Base-by-base conservation (phyloP, 306 rosid genomes). In the Vicia faba region DNA sequence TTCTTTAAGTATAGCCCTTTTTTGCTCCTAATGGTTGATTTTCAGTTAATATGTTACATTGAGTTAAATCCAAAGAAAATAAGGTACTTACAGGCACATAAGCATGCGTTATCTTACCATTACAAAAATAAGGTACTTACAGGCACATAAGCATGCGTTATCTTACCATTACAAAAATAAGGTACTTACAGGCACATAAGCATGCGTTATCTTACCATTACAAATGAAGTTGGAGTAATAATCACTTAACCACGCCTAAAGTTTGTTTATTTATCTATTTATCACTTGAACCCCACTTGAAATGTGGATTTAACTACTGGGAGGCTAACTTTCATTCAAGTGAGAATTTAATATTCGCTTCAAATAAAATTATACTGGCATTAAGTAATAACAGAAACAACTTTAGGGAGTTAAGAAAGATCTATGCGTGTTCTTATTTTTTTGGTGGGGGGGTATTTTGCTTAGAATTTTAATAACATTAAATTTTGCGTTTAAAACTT, bases 401-500 rank as follows among this genome's bases (percentile, higher is more conserved):
- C 54, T 59, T 75, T 3, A 46, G 3, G 43, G 46, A 59, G 38
- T 8, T 31, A 35, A 26, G 41, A 28, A 3, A 41, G n/a, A 11
- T 46, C 4, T 26, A 26, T 38, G 14, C 28, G 29, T 39, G 11
- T 26, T 55, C 15, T 11, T 10, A 19, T 23, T 25, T 25, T 6
- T 51, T 20, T 51, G 8, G 45, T 4, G 36, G 36, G 39, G 39
- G 41, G 19, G 12, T 16, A 35, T 56, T 19, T 38, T 5, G 28
- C 29, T 4, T 64, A 28, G 13, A 51, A 51, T 51, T 20, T 20
- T 55, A 55, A 45, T 59, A 64, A 61, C 57, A 38, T 39, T 48
- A 56, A 76, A 28, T 56, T 66, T 49, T 73, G 61, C 35, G 51
- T 66, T 16, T 39, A 58, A 61, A 49, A 79, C 96, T 85, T 75